These are phyloP conservation scores for Pichia eremophila DNA, from an alignment of 805 yeast species.

Conservation along the genomic window DNA sequence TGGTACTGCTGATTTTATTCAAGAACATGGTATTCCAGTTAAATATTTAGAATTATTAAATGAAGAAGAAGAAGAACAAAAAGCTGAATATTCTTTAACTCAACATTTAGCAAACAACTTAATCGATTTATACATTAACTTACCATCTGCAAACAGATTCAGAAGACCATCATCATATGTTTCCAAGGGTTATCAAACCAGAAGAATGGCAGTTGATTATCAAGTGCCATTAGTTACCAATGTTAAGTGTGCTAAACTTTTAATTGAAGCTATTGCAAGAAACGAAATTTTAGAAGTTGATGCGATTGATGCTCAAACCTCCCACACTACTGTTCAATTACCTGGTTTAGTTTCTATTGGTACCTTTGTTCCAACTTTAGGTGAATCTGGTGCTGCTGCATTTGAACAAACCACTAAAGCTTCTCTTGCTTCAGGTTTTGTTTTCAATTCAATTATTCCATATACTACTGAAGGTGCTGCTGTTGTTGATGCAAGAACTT, in stretches of 20 bases:
- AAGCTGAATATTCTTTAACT: slow-evolving; percentile 88
- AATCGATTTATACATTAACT: slow-evolving; percentile 91
- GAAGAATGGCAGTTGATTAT: slow-evolving; percentile 99
- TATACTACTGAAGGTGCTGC: slow-evolving; percentile 52
- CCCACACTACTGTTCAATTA: slow-evolving; percentile 69
- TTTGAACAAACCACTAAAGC: slow-evolving; percentile 60
- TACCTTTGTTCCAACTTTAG: slow-evolving; percentile 64
- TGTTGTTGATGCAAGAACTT: slow-evolving; percentile 54
- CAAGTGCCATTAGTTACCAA: slow-evolving; percentile 96
- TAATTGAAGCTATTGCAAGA: slow-evolving; percentile 89
- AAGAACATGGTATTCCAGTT: slow-evolving; percentile 90
- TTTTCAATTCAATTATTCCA: slow-evolving; percentile 75
- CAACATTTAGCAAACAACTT: slow-evolving; percentile 94
- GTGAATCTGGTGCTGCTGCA: slow-evolving; percentile 40
- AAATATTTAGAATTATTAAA: slow-evolving; percentile 84
- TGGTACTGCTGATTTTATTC: slow-evolving; percentile 97
- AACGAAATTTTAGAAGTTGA: slow-evolving; percentile 57
- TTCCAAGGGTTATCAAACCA: slow-evolving; percentile 94
- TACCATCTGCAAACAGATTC: slow-evolving; percentile 94
- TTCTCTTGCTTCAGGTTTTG: slow-evolving; percentile 79
- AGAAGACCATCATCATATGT: slow-evolving; percentile 98
- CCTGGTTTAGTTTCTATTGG: slow-evolving; percentile 86
- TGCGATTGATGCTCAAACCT: slow-evolving; percentile 80
- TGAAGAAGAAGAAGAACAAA: slow-evolving; percentile 63
- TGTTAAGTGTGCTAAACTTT: slow-evolving; percentile 91